phyloP scores from a whole-genome alignment of 257 asterid genomes.

The Handroanthus guayacan region DNA sequence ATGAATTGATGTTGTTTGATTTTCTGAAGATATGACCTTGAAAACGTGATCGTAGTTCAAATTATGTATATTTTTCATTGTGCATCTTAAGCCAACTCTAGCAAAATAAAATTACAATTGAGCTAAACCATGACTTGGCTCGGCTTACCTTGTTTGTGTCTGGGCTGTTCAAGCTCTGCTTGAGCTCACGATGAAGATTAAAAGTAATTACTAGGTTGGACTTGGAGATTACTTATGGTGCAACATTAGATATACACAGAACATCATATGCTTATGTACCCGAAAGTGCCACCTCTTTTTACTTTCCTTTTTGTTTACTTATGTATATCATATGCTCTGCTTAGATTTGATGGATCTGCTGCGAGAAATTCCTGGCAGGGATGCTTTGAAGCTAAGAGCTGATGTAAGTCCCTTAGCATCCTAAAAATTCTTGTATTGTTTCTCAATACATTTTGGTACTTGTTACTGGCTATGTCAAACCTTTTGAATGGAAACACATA shows the following conservation, averaged over 20 bases:
- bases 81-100: slow-evolving; percentile 5
- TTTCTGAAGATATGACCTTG: slow-evolving; percentile 8
- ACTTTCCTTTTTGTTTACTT: background rate
- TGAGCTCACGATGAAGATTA: slow-evolving; percentile 4
- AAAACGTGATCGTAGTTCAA: background rate
- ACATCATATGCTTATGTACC: slow-evolving; percentile 24
- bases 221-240: slow-evolving; percentile 11
- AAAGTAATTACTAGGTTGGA: background rate
- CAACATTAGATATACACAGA: background rate
- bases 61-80: background rate
- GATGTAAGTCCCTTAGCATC: slow-evolving; percentile 59
- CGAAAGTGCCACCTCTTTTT: background rate
- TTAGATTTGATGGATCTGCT: slow-evolving; percentile 85
- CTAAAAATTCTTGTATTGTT: slow-evolving; percentile 15
- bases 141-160: background rate
- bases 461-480: background rate
- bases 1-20: background rate
- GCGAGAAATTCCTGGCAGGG: slow-evolving; percentile 90
- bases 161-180: slow-evolving; percentile 10
- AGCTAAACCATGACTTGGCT: background rate
- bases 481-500: background rate
- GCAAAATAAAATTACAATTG: background rate
- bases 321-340: slow-evolving; percentile 27
- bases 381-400: slow-evolving; percentile 87
- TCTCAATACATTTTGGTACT: background rate